These are phyloP conservation scores for Mycena olivaceomarginata DNA, from an alignment of 768 basidiomycete genomes.

Conservation along the genomic window DNA sequence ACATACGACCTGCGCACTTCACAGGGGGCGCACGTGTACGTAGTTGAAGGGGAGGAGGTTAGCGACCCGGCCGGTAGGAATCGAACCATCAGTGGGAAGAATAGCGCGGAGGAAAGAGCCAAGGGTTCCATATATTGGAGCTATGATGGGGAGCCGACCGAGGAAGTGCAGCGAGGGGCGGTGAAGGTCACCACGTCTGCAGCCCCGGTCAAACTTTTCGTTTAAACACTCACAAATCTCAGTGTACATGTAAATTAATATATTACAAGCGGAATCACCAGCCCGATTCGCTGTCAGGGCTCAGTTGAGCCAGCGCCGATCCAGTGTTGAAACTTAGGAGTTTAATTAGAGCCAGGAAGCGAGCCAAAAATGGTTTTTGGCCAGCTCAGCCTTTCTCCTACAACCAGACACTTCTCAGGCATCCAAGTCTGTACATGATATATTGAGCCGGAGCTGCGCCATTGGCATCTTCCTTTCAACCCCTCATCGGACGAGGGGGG, in stretches of 20 bases:
- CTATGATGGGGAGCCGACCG: slow-evolving; percentile 11
- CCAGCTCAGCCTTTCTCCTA: not conserved
- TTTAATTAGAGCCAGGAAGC: slow-evolving; percentile 9
- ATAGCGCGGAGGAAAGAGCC: not conserved
- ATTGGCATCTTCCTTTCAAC: no score
- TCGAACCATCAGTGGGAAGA: not conserved
- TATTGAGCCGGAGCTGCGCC: no score
- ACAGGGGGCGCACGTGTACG: not conserved
- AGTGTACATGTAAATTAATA: not conserved
- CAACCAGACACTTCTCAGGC: slow-evolving; percentile 15
- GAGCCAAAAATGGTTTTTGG: not conserved
- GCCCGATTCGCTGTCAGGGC: slow-evolving; percentile 5
- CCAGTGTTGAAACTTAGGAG: slow-evolving; percentile 3
- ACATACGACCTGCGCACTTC: slow-evolving; percentile 34
- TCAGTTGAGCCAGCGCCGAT: not conserved
- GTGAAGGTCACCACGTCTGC: slow-evolving; percentile 11
- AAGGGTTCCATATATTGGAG: slow-evolving; percentile 22
- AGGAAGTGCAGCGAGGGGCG: not conserved
- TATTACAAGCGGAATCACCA: not conserved
- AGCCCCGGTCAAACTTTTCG: slow-evolving; percentile 2
- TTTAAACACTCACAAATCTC: not conserved
- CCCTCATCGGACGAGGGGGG: no score
- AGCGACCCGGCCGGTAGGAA: slow-evolving; percentile 14
- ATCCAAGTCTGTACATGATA: no score
- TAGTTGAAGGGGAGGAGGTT: slow-evolving; percentile 4